Conservation (phyloP, 1,139 yeast genomes). For the Williopsis jadinii region DNA sequence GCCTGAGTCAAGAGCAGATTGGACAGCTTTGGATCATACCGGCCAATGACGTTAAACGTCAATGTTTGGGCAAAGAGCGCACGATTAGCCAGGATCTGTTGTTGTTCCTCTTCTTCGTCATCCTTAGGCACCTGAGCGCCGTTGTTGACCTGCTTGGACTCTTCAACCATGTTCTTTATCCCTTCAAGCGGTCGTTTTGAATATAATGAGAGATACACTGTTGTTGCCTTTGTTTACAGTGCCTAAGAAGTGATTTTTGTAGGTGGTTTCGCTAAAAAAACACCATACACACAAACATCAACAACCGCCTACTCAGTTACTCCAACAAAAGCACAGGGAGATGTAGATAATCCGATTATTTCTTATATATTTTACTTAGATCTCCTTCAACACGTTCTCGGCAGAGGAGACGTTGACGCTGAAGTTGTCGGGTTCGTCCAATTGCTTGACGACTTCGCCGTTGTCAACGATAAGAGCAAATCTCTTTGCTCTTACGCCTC, state of each 20-base stretch:
- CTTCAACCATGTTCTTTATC: too few relatives aligned
- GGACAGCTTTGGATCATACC: conserved; percentile 77
- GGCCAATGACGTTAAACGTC: conserved; percentile 72
- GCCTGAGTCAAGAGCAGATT: conserved; percentile 71
- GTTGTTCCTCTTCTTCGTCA: conserved; percentile 1
- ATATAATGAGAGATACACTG: too few relatives aligned
- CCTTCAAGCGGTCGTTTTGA: too few relatives aligned
- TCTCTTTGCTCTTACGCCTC: conserved; percentile 68
- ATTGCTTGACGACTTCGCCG: conserved; percentile 58
- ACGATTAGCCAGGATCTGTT: conserved; percentile 8
- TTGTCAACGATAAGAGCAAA: conserved; percentile 70
- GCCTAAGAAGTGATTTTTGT: too few relatives aligned
- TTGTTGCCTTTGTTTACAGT: too few relatives aligned
- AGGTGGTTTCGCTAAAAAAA: too few relatives aligned
- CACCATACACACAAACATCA: background rate
- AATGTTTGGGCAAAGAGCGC: conserved; percentile 63
- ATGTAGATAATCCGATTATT: background rate
- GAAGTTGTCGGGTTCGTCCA: conserved; percentile 77
- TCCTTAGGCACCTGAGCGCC: background rate
- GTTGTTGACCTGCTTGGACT: background rate
- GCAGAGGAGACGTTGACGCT: conserved; percentile 48
- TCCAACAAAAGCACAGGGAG: too few relatives aligned
- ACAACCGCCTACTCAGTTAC: background rate
- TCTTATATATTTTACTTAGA: conserved; percentile 4
- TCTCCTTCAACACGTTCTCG: conserved; percentile 17